Base-by-base conservation (phyloP, 106 monocot species). In the Apostasia ramifera region DNA sequence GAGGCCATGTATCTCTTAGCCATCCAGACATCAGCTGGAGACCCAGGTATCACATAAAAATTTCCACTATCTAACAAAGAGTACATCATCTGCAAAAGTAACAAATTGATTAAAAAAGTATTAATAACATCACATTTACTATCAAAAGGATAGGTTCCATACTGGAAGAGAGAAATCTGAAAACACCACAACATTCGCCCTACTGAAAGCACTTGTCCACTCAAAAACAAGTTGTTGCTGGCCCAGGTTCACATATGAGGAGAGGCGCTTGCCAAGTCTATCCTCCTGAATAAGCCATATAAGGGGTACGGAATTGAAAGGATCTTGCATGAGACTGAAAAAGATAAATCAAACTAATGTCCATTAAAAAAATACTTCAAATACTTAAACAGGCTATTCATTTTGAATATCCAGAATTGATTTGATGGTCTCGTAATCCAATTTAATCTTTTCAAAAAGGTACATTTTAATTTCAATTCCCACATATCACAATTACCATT, bases 271-370 rank as follows among this genome's bases (percentile, higher is more conserved):
- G 59, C 85, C 89, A 69, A 98, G 90, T 61, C 62, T 70, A 39
- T 87, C 93, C 75, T 98, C 98, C 45, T 90, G 84, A 82, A 98
- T 82, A 77, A 98, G 77, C 98, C 98, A 98, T 62, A 98, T 71
- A 13, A 98, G 63, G 68, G 98, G 98, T 57, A 90, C 59, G 73
- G 70, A 83, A 70, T 42, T 49, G 79, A 93, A 93, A 73, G 98
- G 98, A 55, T 92, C 87, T 67, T 81, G 79, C 85, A 87, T 79
- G 63, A 98, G 79, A 59, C 98, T 93, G 93, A 74, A 86, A 5
- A 77, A 52, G 64, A 46, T 63, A 47, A 45, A 67, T 26, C 6
- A 40, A 71, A 39, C 52, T 40, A 64, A 45, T 71, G 47, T n/a
- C 51, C 44, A 3, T 59, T 40, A 40, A 70, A 55, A 1, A 56